A percentile compares a stretch with the other conserved stretches of the same genome.
Conservation (phyloP, 2,329 filamentous ascomycete species). For the Xylariomycetidae sp. region DNA sequence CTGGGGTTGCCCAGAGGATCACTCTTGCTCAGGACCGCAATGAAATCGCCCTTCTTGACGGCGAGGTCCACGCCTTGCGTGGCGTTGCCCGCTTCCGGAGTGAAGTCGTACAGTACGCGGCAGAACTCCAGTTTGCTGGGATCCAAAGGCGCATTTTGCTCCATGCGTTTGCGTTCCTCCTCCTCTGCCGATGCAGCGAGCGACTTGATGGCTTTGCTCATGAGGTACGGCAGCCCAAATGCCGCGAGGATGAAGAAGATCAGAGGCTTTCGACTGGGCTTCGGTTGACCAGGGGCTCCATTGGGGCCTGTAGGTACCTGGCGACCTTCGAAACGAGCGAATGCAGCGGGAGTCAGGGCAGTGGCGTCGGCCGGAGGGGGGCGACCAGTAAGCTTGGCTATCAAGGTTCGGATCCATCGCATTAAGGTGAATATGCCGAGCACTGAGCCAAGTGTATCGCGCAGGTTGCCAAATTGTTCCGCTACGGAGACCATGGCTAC, state of each 20-base stretch:
- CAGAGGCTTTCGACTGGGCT: constrained; percentile 89
- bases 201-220: constrained; percentile 89
- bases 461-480: constrained; percentile 90
- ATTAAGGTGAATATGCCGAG: constrained; percentile 93
- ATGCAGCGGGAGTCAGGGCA: constrained; percentile 82
- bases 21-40: constrained; percentile 86
- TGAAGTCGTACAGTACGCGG: constrained; percentile 89
- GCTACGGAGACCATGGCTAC: constrained; percentile 99
- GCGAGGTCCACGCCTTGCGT: constrained; percentile 76
- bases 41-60: constrained; percentile 90
- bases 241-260: constrained; percentile 93
- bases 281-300: constrained; percentile 58
- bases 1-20: constrained; percentile 88
- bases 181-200: constrained; percentile 81
- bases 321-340: constrained; percentile 80
- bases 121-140: constrained; percentile 94
- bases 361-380: constrained; percentile 83
- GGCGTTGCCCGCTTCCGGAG: constrained; percentile 60
- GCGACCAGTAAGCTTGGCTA: constrained; percentile 88
- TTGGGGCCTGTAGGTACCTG: constrained; percentile 42
- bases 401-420: constrained; percentile 85
- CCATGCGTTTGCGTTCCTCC: constrained; percentile 60
- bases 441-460: constrained; percentile 87
- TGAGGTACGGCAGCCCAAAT: constrained; percentile 91
- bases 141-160: constrained; percentile 58